A percentile compares a stretch with the other conserved stretches of the same genome.
Evolutionary conservation across 257 asterid species (phyloP).

Genomic region (Plantago major): DNA sequence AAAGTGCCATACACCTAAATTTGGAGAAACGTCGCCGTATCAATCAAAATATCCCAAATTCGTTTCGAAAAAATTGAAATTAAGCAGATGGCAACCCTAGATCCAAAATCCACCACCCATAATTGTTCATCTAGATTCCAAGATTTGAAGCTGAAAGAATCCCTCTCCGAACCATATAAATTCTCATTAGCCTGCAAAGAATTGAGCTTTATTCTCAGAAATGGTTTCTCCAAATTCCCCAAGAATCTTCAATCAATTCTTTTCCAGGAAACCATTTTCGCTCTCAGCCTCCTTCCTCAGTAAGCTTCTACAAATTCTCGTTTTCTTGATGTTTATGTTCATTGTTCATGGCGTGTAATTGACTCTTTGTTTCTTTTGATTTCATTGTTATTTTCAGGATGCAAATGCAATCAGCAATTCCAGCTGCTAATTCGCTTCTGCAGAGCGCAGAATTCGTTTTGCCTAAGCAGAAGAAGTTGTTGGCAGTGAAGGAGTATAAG

Average conservation of each 20-base stretch:
- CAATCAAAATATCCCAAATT: slow-evolving; percentile 10
- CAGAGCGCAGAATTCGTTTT: slow-evolving; percentile 69
- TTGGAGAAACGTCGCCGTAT: background rate
- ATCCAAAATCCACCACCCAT: slow-evolving; percentile 10
- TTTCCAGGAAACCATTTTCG: slow-evolving; percentile 63
- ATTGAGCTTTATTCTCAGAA: slow-evolving; percentile 50
- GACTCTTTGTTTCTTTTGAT: background rate
- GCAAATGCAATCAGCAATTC: slow-evolving; percentile 47
- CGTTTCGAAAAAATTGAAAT: background rate
- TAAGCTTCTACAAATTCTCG: slow-evolving; percentile 16
- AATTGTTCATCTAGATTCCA: slow-evolving; percentile 41
- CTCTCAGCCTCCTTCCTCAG: slow-evolving; percentile 74
- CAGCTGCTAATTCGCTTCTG: slow-evolving; percentile 60
- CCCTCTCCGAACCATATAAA: slow-evolving; percentile 35
- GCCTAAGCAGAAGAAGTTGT: slow-evolving; percentile 66
- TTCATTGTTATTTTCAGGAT: slow-evolving; percentile 35
- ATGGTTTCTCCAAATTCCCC: slow-evolving; percentile 47
- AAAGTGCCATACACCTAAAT: too few relatives aligned
- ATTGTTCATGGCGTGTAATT: background rate
- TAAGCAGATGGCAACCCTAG: slow-evolving; percentile 23
- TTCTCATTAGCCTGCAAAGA: slow-evolving; percentile 60
- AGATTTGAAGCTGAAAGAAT: slow-evolving; percentile 42
- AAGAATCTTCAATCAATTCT: slow-evolving; percentile 58
- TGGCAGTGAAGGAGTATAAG: slow-evolving; percentile 59
- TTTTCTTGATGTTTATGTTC: background rate